Conservation (phyloP, 331 rosid species). For the Stylosanthes scabra region DNA sequence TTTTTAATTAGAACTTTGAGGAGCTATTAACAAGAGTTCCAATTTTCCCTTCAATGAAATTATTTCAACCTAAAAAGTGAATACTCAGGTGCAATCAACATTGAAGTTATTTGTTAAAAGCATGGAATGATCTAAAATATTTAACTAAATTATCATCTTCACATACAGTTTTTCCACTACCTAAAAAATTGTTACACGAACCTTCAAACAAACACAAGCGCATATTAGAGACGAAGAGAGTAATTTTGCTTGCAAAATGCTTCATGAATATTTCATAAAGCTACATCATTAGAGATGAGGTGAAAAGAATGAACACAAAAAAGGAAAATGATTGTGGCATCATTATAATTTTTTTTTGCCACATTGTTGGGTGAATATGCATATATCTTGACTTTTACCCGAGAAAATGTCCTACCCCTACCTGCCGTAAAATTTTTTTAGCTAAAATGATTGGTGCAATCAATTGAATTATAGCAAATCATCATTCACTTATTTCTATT, state of each 20-base stretch:
- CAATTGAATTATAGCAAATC: slow-evolving; percentile 30
- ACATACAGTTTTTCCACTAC: no score
- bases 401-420: slow-evolving; percentile 29
- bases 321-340: background rate
- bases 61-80: no score
- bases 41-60: no score
- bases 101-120: no score
- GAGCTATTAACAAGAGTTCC: no score
- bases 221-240: slow-evolving; percentile 3
- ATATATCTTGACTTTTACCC: background rate
- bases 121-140: no score
- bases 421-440: slow-evolving; percentile 10
- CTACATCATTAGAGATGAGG: background rate
- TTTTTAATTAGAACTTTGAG: no score
- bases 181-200: no score
- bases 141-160: no score
- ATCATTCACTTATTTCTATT: background rate
- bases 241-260: background rate
- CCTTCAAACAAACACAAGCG: no score
- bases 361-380: background rate
- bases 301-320: background rate
- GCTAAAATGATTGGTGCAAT: slow-evolving; percentile 44
- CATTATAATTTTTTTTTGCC: background rate
- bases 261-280: no score
- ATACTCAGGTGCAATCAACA: no score